Evolutionary conservation across 345 rosid species (phyloP).

Genomic region (Eucalyptus regnans): DNA sequence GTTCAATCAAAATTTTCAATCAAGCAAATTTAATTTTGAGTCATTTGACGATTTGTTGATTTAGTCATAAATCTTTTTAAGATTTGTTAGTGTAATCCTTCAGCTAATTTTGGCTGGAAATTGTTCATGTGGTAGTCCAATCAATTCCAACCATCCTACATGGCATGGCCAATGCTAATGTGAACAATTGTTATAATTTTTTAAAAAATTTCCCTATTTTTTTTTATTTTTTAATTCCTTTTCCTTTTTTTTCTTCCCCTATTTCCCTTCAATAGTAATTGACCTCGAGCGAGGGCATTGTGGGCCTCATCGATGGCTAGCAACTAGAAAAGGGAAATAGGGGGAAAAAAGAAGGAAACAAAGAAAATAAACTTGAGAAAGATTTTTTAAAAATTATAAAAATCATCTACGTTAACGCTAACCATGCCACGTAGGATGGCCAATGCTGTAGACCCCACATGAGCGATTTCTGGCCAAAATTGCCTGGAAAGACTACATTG

Average conservation of each 20-base stretch:
- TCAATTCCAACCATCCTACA: background rate
- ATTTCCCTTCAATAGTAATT: background rate
- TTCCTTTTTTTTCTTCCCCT: no score
- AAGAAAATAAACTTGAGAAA: no score
- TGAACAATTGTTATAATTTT: no score
- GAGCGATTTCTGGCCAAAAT: background rate
- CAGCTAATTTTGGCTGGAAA: background rate
- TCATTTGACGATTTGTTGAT: background rate
- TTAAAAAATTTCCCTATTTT: no score
- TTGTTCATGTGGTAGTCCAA: rapidly evolving
- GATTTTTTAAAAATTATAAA: no score
- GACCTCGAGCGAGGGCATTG: background rate
- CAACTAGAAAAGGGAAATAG: background rate
- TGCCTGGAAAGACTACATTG: background rate
- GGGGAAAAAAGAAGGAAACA: background rate
- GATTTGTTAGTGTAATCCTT: background rate
- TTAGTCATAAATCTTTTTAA: background rate
- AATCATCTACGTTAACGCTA: background rate
- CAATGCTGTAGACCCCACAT: no score
- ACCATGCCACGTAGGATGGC: rapidly evolving
- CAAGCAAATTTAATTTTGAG: no score
- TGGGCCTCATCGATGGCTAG: background rate
- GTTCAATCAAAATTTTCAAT: no score
- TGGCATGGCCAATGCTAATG: background rate
- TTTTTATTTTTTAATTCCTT: no score